Percentiles rank a stretch among this genome's conserved stretches.
Evolutionary conservation across 192 early-diverging fungal genomes (phyloP).

Genomic region (Mortierella claussenii): DNA sequence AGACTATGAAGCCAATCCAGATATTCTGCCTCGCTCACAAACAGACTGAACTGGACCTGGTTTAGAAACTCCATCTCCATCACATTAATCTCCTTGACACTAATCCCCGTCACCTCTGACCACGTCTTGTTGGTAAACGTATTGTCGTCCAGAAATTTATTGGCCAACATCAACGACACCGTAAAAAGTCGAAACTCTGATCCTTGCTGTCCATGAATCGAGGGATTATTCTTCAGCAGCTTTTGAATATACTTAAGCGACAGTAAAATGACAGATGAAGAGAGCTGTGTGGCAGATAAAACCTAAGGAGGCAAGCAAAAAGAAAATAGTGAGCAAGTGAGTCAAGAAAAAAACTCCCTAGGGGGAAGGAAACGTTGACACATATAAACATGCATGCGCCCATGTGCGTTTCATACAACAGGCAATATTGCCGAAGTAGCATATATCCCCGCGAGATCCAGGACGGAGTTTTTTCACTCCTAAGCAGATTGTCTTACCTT

Average conservation of each 20-base stretch:
- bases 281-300: slow-evolving; percentile 68
- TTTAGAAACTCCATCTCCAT: slow-evolving; percentile 90
- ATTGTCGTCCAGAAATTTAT: slow-evolving; percentile 90
- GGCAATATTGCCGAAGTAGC: no score
- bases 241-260: slow-evolving; percentile 73
- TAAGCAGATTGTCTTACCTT: slow-evolving; percentile 29
- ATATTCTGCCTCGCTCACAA: slow-evolving; percentile 76
- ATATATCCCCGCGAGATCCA: not conserved
- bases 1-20: slow-evolving; percentile 71
- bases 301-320: slow-evolving; percentile 42
- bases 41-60: slow-evolving; percentile 79
- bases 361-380: no score
- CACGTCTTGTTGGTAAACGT: slow-evolving; percentile 92
- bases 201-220: slow-evolving; percentile 70
- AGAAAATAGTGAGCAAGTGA: not conserved
- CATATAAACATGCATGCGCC: no score
- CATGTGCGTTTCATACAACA: no score
- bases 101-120: slow-evolving; percentile 86
- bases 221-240: slow-evolving; percentile 64
- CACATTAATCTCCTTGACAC: slow-evolving; percentile 80
- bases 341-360: no score
- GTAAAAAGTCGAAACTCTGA: slow-evolving; percentile 87
- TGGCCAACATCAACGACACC: slow-evolving; percentile 86
- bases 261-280: slow-evolving; percentile 69
- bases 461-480: not conserved